Evolutionary conservation across 768 basidiomycete genomes (phyloP), one percentile per base, ranked within the genome.

Genomic region (Infundibulicybe gibba): DNA sequence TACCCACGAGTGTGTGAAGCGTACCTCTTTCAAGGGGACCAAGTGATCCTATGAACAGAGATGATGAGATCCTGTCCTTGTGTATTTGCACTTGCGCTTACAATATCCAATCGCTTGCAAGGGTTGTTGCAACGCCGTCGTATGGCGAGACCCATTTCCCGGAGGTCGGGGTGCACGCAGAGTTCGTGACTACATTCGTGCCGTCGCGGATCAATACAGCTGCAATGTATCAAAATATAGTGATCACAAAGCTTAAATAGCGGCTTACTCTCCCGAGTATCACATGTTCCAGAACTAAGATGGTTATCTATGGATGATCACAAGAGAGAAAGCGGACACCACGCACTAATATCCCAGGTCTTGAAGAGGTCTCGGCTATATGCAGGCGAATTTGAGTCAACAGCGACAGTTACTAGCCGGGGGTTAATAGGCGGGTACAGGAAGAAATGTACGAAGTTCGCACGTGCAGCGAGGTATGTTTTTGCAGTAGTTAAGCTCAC

Each of bases 91-190:
- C 12, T 16, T 2, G 10, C 9, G 54, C 71, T 48, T 44, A 77
- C 76, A 49, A 79, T 81, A 53, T 80, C 76, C 37, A 80, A 45
- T 72, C 68, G 46, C 74, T 78, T 3, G 72, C 67, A 14, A 68
- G 48, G 6, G 57, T 71, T 21, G 75, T 76, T 4, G 68, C 37
- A 17, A 77, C 69, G 41, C 61, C 61, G 49, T 81, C 79, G 52
- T 78, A 81, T 13, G 75, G 70, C 10, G 75, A 76, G 2, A 74
- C 68, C 78, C 77, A 78, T 15, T 65, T 54, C 3, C 77, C 77
- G 2, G 75, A 77, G n/a, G 69, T 76, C 0, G 70, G 60, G 9
- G 57, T 51, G 54, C 77, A 80, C 19, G 63, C 54, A 47, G 56
- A 61, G 52, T 60, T 61, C 0, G 65, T 67, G 8, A 74, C 69